Percentiles rank a stretch among this genome's conserved stretches.
Evolutionary conservation across 148 eudicot species (phyloP).

Genomic region (Rhododendron kiyosumense): DNA sequence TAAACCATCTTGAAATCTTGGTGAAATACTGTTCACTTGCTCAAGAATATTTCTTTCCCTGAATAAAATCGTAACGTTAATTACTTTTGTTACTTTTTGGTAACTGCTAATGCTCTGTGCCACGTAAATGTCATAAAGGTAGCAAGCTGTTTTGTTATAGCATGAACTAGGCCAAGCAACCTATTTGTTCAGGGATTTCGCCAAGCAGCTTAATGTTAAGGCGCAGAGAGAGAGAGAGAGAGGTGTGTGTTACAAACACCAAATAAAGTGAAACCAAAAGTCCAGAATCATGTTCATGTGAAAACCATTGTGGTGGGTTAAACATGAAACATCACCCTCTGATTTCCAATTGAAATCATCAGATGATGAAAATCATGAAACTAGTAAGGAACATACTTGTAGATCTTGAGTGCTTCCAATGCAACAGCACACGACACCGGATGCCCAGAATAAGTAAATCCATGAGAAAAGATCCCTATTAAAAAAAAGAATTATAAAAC

Average conservation of each 20-base stretch:
- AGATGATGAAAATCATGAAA: not conserved
- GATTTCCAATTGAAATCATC: not conserved
- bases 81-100: not conserved
- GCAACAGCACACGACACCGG: conserved; percentile 98
- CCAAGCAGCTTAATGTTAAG: not conserved
- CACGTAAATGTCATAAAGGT: not conserved
- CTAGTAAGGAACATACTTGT: conserved; percentile 58
- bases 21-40: conserved; percentile 54
- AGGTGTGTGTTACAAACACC: not conserved
- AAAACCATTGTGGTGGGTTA: not conserved
- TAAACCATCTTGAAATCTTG: conserved; percentile 84
- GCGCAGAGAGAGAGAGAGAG: not conserved
- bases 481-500: not conserved
- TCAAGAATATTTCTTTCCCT: conserved; percentile 90
- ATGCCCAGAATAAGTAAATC: conserved; percentile 96
- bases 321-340: not conserved
- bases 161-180: not conserved
- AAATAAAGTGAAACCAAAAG: not conserved
- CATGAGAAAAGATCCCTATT: conserved; percentile 80
- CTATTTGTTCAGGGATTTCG: not conserved
- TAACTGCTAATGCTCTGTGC: not conserved
- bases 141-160: not conserved
- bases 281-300: not conserved
- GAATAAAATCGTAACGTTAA: conserved; percentile 8
- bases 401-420: conserved; percentile 76